A percentile compares a stretch with the other conserved stretches of the same genome.
Conservation (phyloP, 192 early-diverging fungal species). For the Backusella parvicylindrica region DNA sequence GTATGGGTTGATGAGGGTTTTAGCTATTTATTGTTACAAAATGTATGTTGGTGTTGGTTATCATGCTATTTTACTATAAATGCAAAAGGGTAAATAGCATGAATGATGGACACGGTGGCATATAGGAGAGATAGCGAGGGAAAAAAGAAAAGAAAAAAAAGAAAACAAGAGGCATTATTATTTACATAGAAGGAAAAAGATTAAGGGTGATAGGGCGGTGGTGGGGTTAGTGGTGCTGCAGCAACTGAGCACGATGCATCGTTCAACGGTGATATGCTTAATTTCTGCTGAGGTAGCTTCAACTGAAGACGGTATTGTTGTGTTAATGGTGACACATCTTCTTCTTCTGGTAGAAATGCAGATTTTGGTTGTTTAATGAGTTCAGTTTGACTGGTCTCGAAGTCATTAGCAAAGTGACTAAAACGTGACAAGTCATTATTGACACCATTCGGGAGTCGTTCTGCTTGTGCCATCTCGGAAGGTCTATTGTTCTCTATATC, state of each 20-base stretch:
- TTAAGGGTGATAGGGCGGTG: conserved; percentile 10
- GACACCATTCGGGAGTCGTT: background rate
- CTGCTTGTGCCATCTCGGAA: background rate
- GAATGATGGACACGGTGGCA: background rate
- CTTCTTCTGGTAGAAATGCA: background rate
- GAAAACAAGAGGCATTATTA: background rate
- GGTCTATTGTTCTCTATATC: conserved; percentile 4
- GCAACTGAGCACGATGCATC: background rate
- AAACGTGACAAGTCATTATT: conserved; percentile 4
- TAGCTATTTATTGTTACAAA: background rate
- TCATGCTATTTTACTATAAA: background rate
- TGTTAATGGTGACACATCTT: background rate
- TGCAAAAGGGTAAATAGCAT: background rate
- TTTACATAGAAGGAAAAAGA: background rate
- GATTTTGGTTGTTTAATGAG: background rate
- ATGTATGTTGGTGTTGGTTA: background rate
- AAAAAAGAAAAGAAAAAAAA: background rate
- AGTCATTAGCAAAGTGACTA: conserved; percentile 19
- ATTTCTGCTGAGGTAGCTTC: background rate
- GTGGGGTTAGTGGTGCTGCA: background rate
- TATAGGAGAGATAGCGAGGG: background rate
- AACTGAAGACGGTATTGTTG: conserved; percentile 10
- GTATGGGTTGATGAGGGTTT: background rate
- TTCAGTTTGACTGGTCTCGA: background rate
- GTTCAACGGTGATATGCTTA: background rate